phyloP scores from a whole-genome alignment of 331 rosid species.

The Saraca asoca region DNA sequence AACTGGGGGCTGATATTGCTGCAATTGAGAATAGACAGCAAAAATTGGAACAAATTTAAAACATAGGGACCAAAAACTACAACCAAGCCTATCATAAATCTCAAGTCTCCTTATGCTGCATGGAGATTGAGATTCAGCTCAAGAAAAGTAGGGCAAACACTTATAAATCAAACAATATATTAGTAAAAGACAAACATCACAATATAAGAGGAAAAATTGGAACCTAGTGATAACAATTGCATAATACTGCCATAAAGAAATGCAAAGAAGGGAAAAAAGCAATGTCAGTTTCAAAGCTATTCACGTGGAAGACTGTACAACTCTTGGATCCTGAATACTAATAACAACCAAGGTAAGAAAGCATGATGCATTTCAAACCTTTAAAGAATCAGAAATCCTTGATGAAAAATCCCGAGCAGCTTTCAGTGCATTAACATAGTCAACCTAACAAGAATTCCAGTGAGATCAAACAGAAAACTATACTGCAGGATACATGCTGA shows the following conservation, averaged over 20 bases:
- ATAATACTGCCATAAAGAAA: background rate
- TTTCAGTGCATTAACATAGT: constrained; percentile 77
- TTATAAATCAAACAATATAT: constrained; percentile 22
- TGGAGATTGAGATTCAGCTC: constrained; percentile 23
- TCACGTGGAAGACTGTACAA: constrained; percentile 12
- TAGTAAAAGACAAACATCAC: constrained; percentile 20
- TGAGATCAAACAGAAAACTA: constrained; percentile 33
- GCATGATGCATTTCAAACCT: constrained; percentile 55
- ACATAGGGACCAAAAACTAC: too few relatives aligned
- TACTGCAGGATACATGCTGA: constrained; percentile 17
- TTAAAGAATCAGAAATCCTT: constrained; percentile 65
- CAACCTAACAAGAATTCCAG: constrained; percentile 60
- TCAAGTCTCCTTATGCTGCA: background rate
- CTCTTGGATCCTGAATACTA: constrained; percentile 18
- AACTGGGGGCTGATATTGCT: too few relatives aligned
- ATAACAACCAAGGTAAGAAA: constrained; percentile 8
- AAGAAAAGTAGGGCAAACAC: constrained; percentile 6
- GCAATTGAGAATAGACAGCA: too few relatives aligned
- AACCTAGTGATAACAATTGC: constrained; percentile 7
- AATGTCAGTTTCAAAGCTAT: constrained; percentile 16
- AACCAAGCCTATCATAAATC: too few relatives aligned
- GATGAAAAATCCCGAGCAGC: constrained; percentile 89
- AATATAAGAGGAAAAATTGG: background rate
- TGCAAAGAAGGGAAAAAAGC: background rate
- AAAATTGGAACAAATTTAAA: too few relatives aligned